Conservation (phyloP, 768 basidiomycete species). For the Russula brevipes region DNA sequence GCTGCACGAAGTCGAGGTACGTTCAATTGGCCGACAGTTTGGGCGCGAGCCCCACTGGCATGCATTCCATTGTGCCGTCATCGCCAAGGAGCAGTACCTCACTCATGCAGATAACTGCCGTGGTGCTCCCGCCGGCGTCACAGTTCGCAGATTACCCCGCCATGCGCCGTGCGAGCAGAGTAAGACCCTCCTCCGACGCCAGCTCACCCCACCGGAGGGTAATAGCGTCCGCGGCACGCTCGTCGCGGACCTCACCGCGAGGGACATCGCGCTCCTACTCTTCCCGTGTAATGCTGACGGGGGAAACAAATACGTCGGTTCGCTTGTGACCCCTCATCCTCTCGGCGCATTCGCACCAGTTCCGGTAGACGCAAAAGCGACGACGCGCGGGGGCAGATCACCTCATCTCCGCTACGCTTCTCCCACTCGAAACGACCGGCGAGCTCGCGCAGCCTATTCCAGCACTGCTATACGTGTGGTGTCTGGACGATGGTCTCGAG, state of each 20-base stretch:
- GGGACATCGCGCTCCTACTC: slow-evolving; percentile 55
- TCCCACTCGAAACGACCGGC: slow-evolving; percentile 36
- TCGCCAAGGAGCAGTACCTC: no score
- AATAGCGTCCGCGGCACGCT: slow-evolving; percentile 72
- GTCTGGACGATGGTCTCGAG: slow-evolving; percentile 42
- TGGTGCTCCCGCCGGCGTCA: no score
- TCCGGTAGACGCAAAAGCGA: slow-evolving; percentile 18
- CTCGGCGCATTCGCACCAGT: slow-evolving; percentile 41
- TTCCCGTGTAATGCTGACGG: neutral
- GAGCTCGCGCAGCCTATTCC: slow-evolving; percentile 37
- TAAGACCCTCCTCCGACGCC: slow-evolving; percentile 32
- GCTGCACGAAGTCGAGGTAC: slow-evolving; percentile 64
- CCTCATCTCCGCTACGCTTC: slow-evolving; percentile 38
- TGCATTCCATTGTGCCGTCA: no score
- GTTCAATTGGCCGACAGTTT: no score
- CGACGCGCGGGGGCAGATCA: slow-evolving; percentile 27
- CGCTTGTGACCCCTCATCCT: slow-evolving; percentile 49
- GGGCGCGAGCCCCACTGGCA: no score
- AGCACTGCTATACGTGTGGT: slow-evolving; percentile 76
- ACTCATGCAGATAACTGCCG: no score
- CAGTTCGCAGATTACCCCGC: slow-evolving; percentile 80
- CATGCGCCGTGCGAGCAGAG: slow-evolving; percentile 54
- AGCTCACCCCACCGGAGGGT: slow-evolving; percentile 57
- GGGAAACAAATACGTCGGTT: slow-evolving; percentile 56
- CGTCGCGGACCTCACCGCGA: slow-evolving; percentile 60